These are phyloP conservation scores for Colletotrichum paranaense DNA, from an alignment of 2,329 filamentous ascomycete genomes.

Conservation along the genomic window DNA sequence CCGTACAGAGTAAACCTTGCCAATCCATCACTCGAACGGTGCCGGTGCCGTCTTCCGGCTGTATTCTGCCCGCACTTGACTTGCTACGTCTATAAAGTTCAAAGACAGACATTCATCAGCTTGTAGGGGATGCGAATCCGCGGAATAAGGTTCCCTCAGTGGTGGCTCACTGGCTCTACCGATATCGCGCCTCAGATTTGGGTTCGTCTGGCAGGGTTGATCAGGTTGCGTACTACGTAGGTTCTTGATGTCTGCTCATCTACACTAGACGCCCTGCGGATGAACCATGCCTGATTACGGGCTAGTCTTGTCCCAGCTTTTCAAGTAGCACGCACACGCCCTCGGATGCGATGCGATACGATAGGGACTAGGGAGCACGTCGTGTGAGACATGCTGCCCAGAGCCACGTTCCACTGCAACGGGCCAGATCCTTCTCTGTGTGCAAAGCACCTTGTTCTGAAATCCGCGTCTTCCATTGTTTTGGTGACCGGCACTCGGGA, in stretches of 20 bases:
- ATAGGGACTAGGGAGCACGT: neutral
- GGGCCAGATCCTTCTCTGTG: neutral
- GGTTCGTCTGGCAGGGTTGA: slow-evolving; percentile 1
- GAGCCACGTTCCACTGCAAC: slow-evolving; percentile 17
- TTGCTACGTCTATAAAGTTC: neutral
- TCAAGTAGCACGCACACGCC: neutral
- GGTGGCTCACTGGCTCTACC: slow-evolving; percentile 3
- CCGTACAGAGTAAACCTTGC: neutral
- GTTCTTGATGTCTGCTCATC: neutral
- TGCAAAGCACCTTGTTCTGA: neutral
- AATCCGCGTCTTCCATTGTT: neutral
- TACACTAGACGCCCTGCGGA: neutral
- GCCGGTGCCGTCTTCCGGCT: neutral
- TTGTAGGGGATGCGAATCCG: neutral
- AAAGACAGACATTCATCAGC: neutral
- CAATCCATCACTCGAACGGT: neutral
- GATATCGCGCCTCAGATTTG: neutral
- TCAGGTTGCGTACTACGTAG: neutral
- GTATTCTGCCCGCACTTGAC: neutral
- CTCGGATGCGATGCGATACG: neutral
- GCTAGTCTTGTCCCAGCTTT: slow-evolving; percentile 17
- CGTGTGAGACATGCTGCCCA: slow-evolving; percentile 21
- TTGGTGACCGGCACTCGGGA: neutral
- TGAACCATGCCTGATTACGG: slow-evolving; percentile 1
- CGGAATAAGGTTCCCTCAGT: slow-evolving; percentile 9